phyloP scores from a whole-genome alignment of 768 basidiomycete species.

The Tylopilus sp. region DNA sequence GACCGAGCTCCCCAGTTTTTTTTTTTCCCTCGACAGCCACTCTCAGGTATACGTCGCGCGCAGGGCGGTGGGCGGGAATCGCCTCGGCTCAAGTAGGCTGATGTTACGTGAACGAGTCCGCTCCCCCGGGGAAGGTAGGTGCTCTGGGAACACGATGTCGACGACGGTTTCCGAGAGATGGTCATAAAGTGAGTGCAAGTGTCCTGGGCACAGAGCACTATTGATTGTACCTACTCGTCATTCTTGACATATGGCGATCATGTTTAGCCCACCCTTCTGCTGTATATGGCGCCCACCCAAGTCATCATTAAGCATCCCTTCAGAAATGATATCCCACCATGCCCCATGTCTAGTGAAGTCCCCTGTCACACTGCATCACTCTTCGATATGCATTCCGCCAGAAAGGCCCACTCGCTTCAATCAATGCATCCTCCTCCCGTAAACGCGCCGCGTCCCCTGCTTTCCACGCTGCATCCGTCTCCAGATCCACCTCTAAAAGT shows the following conservation, averaged over 20 bases:
- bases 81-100: neutral
- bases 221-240: neutral
- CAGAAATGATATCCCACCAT: neutral
- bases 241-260: neutral
- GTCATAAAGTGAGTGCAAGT: neutral
- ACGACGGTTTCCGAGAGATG: neutral
- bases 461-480: constrained; percentile 53
- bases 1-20: neutral
- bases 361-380: neutral
- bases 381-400: neutral
- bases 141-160: too few species aligned
- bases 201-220: too few species aligned
- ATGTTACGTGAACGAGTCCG: neutral
- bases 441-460: constrained; percentile 39
- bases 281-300: too few species aligned
- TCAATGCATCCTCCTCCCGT: constrained; percentile 30
- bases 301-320: too few species aligned
- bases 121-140: neutral
- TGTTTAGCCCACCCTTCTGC: too few species aligned
- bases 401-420: neutral
- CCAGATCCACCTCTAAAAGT: constrained; percentile 43
- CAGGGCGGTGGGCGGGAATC: neutral
- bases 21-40: neutral
- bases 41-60: neutral
- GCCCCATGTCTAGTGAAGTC: neutral